A percentile compares a stretch with the other conserved stretches of the same genome.
Evolutionary conservation across 768 basidiomycete genomes (phyloP).

Genomic region (Psilocybe subaeruginosa): DNA sequence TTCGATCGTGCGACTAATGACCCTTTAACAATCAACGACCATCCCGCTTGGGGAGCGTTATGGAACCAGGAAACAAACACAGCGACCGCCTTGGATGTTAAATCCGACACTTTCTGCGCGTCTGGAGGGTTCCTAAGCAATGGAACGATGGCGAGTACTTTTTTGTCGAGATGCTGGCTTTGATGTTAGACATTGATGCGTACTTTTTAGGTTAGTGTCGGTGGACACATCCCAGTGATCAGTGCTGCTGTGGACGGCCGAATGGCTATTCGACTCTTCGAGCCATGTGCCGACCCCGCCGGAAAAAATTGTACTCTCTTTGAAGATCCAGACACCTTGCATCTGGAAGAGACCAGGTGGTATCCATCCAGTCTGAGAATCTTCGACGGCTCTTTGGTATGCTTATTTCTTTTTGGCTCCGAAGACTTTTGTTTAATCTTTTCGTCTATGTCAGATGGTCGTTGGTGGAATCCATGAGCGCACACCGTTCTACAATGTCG

Average conservation of each 20-base stretch:
- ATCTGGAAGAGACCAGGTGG: constrained; percentile 41
- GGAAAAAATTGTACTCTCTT: constrained; percentile 35
- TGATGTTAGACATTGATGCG: neutral
- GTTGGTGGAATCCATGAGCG: constrained; percentile 30
- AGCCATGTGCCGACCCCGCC: constrained; percentile 37
- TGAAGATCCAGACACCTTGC: constrained; percentile 35
- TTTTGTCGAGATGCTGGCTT: neutral
- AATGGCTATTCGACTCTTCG: constrained; percentile 39
- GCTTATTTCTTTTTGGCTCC: neutral
- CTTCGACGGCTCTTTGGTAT: constrained; percentile 37
- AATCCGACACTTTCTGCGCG: constrained; percentile 47
- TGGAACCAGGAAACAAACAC: constrained; percentile 43
- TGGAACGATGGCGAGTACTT: constrained; percentile 37
- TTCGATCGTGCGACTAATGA: constrained; percentile 38
- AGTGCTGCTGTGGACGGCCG: constrained; percentile 33
- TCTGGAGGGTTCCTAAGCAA: constrained; percentile 44
- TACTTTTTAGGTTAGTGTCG: constrained; percentile 30
- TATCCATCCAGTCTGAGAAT: constrained; percentile 41
- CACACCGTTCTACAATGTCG: constrained; percentile 65
- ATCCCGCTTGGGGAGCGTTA: constrained; percentile 48
- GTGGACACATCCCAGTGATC: constrained; percentile 31
- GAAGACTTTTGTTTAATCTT: constrained; percentile 20
- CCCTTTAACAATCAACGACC: constrained; percentile 41
- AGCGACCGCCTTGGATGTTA: constrained; percentile 34
- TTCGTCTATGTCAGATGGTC: constrained; percentile 22